Base-by-base conservation (phyloP, 495 filamentous ascomycete genomes). In the Lindgomyces ingoldianus region DNA sequence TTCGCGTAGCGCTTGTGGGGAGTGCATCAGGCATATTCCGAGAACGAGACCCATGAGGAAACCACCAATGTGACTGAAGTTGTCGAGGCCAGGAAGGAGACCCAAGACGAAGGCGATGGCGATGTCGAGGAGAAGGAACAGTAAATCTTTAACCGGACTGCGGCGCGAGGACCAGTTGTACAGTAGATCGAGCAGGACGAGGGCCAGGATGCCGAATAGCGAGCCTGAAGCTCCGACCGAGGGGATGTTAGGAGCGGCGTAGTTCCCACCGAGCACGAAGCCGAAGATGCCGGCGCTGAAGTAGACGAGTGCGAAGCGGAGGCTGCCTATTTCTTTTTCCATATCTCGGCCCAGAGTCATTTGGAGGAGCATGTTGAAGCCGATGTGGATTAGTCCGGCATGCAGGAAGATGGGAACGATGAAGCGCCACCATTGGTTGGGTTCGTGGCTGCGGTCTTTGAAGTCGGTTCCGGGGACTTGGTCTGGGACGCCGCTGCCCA, bases 351-450 rank as follows among this genome's bases (percentile, higher is more conserved):
- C 95, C 64, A 97, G 83, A 1, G 87, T 89, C 65, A 96, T 75
- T 72, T 98, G 94, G 8, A 96, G 83, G 2, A 97, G 80, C 78
- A 98, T 81, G 73, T 98, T 98, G 83, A 97, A 97, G 12, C 83
- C 88, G 61, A 98, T 96, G 76, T 98, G 94, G 65, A 98, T 84
- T 44, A 98, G 76, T 4, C 94, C 94, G 25, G 89, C 91, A 71
- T 98, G 94, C 62, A 97, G 75, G 79, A 98, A 98, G 59, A 98
- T 98, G 47, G 94, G 94, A 18, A 87, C 77, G 73, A 98, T 96
- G 77, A 98, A 97, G 52, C 94, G 87, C 73, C 84, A 98, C 94
- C 94, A 98, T 74, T 98, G 94, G 70, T 97, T 87, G 16, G 94
- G 94, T 55, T 83, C 82, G 3, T 76, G 80, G 6, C 68, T 18